Percentiles rank a stretch among this genome's conserved stretches.
Conservation (phyloP, 805 yeast genomes). For the Kuraishia cidri region DNA sequence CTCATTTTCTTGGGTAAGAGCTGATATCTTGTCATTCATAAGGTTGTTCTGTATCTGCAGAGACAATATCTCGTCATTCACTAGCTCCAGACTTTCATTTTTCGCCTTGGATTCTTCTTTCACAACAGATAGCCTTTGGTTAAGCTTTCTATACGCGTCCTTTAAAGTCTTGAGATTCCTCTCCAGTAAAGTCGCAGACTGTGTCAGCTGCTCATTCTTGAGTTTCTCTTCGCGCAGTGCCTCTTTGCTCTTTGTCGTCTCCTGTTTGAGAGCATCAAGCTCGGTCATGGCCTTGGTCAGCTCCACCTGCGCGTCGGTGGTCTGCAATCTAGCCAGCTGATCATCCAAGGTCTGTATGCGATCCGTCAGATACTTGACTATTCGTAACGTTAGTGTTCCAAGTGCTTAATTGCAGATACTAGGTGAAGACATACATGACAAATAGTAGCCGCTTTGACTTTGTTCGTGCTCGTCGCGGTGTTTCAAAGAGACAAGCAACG, state of each 20-base stretch:
- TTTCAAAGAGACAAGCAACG: too few relatives aligned
- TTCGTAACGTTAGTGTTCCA: neutral
- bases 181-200: neutral
- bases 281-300: neutral
- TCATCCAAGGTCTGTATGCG: neutral
- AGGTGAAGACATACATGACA: too few relatives aligned
- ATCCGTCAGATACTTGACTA: neutral
- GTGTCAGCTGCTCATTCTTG: neutral
- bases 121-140: neutral
- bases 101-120: slow-evolving; percentile 25
- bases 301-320: neutral
- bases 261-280: neutral
- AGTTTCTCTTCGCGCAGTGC: neutral
- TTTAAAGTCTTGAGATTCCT: neutral
- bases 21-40: slow-evolving; percentile 19
- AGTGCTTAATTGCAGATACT: too few relatives aligned
- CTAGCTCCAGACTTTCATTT: slow-evolving; percentile 34
- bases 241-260: neutral
- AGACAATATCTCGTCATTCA: slow-evolving; percentile 41
- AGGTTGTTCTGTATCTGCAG: slow-evolving; percentile 41
- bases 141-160: slow-evolving; percentile 1
- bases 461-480: too few relatives aligned
- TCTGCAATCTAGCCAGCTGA: neutral
- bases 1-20: slow-evolving; percentile 27
- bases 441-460: too few relatives aligned